Evolutionary conservation across 208 protist genomes (phyloP), one percentile per base, ranked within the genome.

Genomic region (Trypanosoma scelopori): DNA sequence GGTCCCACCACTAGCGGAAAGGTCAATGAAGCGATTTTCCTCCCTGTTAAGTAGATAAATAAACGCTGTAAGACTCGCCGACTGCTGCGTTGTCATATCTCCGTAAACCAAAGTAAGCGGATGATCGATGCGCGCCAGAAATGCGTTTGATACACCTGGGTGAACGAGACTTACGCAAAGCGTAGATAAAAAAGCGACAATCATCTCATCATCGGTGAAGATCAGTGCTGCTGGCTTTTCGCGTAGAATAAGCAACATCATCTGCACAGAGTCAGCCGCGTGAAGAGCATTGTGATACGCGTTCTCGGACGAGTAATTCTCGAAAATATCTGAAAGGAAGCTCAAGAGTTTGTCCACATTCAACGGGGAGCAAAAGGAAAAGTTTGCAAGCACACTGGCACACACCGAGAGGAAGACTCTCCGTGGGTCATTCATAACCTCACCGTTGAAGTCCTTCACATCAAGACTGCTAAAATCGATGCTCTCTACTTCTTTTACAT

Each of bases 161-260:
- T 98, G 91, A 6, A 82, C 78, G 15, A 96, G 75, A 57, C 94
- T 87, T 27, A 94, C 32, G 22, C 69, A 68, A 18, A 96, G 73
- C 13, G 83, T 80, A 5, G 86, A 71, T 15, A 98, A 65, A 55
- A 98, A 78, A 28, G 69, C 74, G 13, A 85, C 65, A n/a, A 97
- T 72, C 20, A 94, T 78, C 32, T 98, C 91, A 35, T 96, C 81
- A 35, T 94, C 83, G 0, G 84, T 87, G 55, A 94, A 96, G 25
- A 94, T 64, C 39, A 84, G 79, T 45, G 82, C 86, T 32, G 87
- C 72, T 28, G 77, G 74, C 12, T 82, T 81, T 32, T 91, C 84
- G 11, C 87, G 60, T 25, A 96, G 80, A 41, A 93, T 92, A 7
- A 95, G 66, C 11, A 79, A 93, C 30, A 90, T 55, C 81, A 91